Evolutionary conservation across 345 rosid genomes (phyloP).

Genomic region (Sonneratia alba): DNA sequence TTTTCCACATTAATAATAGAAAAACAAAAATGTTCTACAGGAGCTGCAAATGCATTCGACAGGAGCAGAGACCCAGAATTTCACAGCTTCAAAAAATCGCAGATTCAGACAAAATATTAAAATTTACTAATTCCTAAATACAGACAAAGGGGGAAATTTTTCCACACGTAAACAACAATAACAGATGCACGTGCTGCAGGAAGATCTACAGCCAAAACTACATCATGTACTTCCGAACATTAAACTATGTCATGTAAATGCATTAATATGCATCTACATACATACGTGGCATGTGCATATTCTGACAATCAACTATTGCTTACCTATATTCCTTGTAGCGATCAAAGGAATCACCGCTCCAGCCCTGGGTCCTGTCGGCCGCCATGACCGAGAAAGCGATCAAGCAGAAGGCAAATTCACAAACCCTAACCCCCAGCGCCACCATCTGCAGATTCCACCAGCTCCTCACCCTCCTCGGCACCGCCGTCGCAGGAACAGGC

Average conservation of each 20-base stretch:
- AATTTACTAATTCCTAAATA: not conserved
- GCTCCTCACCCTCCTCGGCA: slow-evolving; percentile 24
- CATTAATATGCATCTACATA: not conserved
- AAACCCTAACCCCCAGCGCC: slow-evolving; percentile 57
- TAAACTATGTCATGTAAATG: too few species aligned
- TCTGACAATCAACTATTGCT: not conserved
- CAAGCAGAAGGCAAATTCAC: slow-evolving; percentile 60
- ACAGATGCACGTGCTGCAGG: not conserved
- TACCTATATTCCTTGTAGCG: slow-evolving; percentile 96
- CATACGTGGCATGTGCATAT: not conserved
- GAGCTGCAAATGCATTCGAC: too few species aligned
- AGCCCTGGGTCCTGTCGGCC: slow-evolving; percentile 87
- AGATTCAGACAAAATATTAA: not conserved
- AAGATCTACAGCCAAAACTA: too few species aligned
- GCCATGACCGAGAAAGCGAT: slow-evolving; percentile 96
- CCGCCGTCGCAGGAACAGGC: slow-evolving; percentile 12
- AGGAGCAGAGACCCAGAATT: too few species aligned
- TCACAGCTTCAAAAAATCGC: too few species aligned
- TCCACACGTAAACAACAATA: not conserved
- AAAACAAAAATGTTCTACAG: not conserved
- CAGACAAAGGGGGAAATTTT: not conserved
- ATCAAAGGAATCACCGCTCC: slow-evolving; percentile 96
- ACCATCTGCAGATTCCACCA: slow-evolving; percentile 25
- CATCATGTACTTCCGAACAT: too few species aligned
- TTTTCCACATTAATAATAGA: not conserved